Evolutionary conservation across 805 yeast genomes (phyloP).

Genomic region (Saccharomycopsis sp.): DNA sequence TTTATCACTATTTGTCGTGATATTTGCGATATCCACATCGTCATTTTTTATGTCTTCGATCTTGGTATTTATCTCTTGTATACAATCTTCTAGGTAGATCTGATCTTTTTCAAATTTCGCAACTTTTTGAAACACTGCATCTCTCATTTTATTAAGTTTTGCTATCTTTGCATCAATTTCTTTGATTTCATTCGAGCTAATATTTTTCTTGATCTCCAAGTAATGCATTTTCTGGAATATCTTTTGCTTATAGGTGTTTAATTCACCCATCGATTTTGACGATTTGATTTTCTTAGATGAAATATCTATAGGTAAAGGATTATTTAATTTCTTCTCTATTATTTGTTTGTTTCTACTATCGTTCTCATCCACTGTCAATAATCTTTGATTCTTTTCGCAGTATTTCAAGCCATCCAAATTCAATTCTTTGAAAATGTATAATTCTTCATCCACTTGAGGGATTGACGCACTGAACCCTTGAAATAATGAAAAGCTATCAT

Average conservation of each 20-base stretch:
- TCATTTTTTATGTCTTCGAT: conserved; percentile 25
- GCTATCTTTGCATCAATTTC: conserved; percentile 56
- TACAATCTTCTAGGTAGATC: conserved; percentile 42
- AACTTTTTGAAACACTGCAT: conserved; percentile 49
- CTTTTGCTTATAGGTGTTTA: conserved; percentile 32
- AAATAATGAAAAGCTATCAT: conserved; percentile 43
- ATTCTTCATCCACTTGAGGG: conserved; percentile 42
- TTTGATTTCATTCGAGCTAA: conserved; percentile 55
- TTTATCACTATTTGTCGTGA: conserved; percentile 2
- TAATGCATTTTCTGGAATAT: conserved; percentile 44
- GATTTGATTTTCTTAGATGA: conserved; percentile 35
- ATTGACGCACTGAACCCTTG: conserved; percentile 63
- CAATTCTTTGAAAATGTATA: conserved; percentile 19
- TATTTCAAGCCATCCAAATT: conserved; percentile 14
- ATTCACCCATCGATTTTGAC: conserved; percentile 36
- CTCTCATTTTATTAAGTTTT: conserved; percentile 43
- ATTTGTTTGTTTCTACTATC: conserved; percentile 21
- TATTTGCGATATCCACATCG: neutral
- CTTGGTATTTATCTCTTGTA: conserved; percentile 38
- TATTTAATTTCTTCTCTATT: conserved; percentile 23
- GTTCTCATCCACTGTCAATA: conserved; percentile 16
- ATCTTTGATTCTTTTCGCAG: conserved; percentile 5
- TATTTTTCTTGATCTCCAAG: conserved; percentile 54
- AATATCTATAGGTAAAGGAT: conserved; percentile 33
- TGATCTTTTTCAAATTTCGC: conserved; percentile 58